Conservation (phyloP, 2,329 filamentous ascomycete species). For the Hymenoscyphus repandus region DNA sequence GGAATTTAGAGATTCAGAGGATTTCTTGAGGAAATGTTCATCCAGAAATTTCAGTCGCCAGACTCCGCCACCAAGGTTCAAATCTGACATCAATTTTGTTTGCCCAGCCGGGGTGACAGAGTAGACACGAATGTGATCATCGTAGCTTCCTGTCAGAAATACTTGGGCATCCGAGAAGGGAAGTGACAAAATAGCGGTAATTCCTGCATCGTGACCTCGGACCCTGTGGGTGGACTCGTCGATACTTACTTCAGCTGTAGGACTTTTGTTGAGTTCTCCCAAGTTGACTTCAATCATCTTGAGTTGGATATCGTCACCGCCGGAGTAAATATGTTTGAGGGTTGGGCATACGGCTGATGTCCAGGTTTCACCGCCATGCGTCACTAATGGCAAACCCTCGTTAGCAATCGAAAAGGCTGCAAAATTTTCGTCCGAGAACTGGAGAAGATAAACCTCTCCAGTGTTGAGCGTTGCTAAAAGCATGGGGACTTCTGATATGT, state of each 20-base stretch:
- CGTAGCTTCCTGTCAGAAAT: conserved; percentile 84
- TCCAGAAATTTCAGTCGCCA: conserved; percentile 72
- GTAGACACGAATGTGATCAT: conserved; percentile 73
- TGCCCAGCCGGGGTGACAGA: conserved; percentile 32
- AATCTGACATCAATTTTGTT: conserved; percentile 51
- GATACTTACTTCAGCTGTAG: neutral
- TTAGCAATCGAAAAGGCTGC: conserved; percentile 8
- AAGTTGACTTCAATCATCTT: conserved; percentile 1
- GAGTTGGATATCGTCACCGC: conserved; percentile 60
- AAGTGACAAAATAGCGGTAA: conserved; percentile 80
- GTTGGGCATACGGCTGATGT: conserved; percentile 52
- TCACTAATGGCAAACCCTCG: conserved; percentile 10
- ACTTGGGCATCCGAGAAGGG: conserved; percentile 38
- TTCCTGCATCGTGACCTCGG: conserved; percentile 70
- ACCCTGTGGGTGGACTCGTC: conserved; percentile 11
- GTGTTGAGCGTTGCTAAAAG: conserved; percentile 33
- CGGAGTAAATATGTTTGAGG: conserved; percentile 46
- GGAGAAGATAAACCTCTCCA: conserved; percentile 13
- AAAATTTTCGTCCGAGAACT: conserved; percentile 13
- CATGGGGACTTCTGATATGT: conserved; percentile 1
- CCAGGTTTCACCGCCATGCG: conserved; percentile 62
- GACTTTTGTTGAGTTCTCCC: neutral
- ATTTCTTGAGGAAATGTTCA: conserved; percentile 1
- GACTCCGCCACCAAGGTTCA: conserved; percentile 72
- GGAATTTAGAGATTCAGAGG: conserved; percentile 16